These are phyloP conservation scores for Pseudisothecium myosuroides DNA, from an alignment of 225 moss, liverwort and hornwort species.

Conservation along the genomic window DNA sequence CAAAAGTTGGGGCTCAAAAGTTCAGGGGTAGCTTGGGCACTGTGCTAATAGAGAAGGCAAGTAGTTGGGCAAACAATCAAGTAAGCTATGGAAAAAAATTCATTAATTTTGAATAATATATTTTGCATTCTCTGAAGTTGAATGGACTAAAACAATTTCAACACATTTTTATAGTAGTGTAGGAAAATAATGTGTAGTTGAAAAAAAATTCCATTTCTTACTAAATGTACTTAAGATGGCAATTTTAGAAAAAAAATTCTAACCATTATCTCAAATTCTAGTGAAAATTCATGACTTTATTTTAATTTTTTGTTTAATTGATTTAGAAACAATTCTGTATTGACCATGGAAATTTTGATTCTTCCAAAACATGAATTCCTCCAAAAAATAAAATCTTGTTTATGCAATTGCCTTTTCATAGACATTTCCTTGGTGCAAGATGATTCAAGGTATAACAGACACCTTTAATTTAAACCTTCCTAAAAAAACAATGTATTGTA, in stretches of 20 bases:
- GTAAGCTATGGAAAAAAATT: not conserved
- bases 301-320: not conserved
- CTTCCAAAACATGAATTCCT: not conserved
- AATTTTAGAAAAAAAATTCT: not conserved
- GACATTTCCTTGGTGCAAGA: not conserved
- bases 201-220: not conserved
- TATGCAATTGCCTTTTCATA: not conserved
- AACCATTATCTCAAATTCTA: not conserved
- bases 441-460: not conserved
- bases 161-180: not conserved
- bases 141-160: accelerated
- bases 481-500: not conserved
- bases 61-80: not conserved
- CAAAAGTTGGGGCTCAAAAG: not conserved
- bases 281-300: not conserved
- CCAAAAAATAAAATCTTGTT: not conserved
- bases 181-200: accelerated
- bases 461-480: not conserved
- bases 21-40: accelerated
- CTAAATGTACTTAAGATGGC: not conserved
- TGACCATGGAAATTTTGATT: not conserved
- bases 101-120: accelerated
- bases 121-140: not conserved
- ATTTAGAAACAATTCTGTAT: not conserved
- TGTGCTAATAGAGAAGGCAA: not conserved